Conservation (phyloP, 139 green algal species). For the Zygnema cylindricum region DNA sequence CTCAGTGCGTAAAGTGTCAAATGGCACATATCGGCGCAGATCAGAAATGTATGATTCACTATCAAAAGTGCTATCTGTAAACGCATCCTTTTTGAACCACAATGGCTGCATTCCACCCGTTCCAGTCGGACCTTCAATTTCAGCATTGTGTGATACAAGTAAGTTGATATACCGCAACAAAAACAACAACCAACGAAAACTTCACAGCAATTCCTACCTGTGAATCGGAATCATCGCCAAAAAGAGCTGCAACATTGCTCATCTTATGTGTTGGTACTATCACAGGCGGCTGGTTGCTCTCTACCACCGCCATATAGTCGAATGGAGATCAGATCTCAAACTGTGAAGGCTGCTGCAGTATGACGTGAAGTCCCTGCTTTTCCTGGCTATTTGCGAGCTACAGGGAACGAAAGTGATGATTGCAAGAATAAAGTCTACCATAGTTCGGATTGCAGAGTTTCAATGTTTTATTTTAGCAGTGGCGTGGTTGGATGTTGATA, state of each 20-base stretch:
- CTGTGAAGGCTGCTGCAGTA: neutral
- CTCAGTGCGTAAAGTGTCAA: constrained; percentile 82
- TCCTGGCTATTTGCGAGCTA: neutral
- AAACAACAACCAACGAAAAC: neutral
- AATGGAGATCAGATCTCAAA: neutral
- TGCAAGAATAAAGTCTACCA: neutral
- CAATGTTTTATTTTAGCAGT: neutral
- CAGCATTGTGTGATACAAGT: neutral
- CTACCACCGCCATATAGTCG: neutral
- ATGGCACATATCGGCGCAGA: constrained; percentile 80
- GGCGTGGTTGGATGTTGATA: neutral
- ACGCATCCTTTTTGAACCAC: constrained; percentile 85
- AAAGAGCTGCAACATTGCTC: constrained; percentile 50
- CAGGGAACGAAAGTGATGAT: neutral
- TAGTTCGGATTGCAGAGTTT: neutral
- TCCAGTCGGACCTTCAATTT: neutral
- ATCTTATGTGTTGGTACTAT: neutral
- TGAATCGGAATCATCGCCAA: constrained; percentile 52
- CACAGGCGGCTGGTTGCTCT: neutral
- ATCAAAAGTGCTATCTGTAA: constrained; percentile 76
- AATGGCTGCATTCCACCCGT: constrained; percentile 63
- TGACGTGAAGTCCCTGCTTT: neutral
- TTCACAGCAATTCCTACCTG: constrained; percentile 3
- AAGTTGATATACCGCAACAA: neutral
- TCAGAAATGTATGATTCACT: constrained; percentile 79